Evolutionary conservation across 2,329 filamentous ascomycete genomes (phyloP), one percentile per base, ranked within the genome.

Genomic region (Cladosporium colombiae): DNA sequence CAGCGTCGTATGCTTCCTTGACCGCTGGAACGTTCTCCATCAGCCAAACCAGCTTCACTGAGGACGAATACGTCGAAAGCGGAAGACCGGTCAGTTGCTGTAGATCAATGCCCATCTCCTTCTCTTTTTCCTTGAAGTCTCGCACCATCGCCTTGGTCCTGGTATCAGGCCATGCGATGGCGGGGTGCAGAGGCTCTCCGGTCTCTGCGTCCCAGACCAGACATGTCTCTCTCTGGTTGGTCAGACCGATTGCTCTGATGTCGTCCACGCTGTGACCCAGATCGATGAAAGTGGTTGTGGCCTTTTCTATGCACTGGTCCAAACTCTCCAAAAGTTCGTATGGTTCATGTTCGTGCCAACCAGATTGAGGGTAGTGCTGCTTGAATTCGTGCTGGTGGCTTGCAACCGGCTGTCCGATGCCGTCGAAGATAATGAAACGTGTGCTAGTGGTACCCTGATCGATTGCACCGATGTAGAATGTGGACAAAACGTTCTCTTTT

Each of bases 361-460:
- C 93, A 70, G 93, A 89, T 68, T 93, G 84, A 18, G 92, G 91
- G 77, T 96, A 94, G 66, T 90, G 86, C 76, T 96, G 93, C 70
- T 88, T 87, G 74, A 96, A 93, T 77, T 96, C 92, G 70, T 93
- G 88, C 79, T 96, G 93, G 76, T 96, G 92, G 71, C 88, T 89
- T 44, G 91, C 92, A 53, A 95, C 86, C 4, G 91, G 91, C 66
- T 90, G 88, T 64, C 93, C 92, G 50, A 86, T 81, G 69, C 87
- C 88, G 78, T 96, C 89, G 81, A 97, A 97, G 75, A 97, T 93
- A 72, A 97, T 86, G 79, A 97, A 97, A 44, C 93, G 86, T 37
- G 92, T 91, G 66, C 91, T 94, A 35, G 93, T 97, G 14, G 93
- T 97, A 66, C 93, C 93, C 74, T 96, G 92, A 76, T 97, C 93